These are phyloP conservation scores for Leishmania turanica DNA, from an alignment of 208 protist genomes.

Conservation along the genomic window DNA sequence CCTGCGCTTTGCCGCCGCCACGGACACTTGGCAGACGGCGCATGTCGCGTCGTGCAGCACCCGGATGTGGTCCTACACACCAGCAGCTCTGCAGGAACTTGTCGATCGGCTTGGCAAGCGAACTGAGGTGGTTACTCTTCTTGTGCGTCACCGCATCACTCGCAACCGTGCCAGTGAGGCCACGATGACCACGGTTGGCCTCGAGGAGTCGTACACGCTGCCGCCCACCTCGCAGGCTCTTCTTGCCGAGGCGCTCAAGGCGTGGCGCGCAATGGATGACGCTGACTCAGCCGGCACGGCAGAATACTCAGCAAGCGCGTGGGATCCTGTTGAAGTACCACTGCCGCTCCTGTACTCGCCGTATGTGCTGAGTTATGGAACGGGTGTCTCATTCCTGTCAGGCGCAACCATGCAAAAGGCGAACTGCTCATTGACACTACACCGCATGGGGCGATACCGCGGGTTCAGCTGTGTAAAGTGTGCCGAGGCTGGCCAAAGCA, in stretches of 20 bases:
- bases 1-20: constrained; percentile 16
- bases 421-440: constrained; percentile 21
- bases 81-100: constrained; percentile 19
- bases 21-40: constrained; percentile 29
- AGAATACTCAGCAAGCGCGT: background rate
- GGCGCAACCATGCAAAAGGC: background rate
- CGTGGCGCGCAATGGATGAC: constrained; percentile 19
- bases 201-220: constrained; percentile 31
- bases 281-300: background rate
- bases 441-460: constrained; percentile 15
- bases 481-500: constrained; percentile 1
- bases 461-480: constrained; percentile 25
- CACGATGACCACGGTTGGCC: constrained; percentile 5
- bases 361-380: constrained; percentile 22
- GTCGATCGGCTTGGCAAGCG: constrained; percentile 4
- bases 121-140: background rate
- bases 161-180: constrained; percentile 20
- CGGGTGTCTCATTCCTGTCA: constrained; percentile 2
- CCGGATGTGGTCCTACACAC: constrained; percentile 37
- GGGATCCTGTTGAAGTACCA: background rate
- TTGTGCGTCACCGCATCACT: constrained; percentile 16
- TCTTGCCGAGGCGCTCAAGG: constrained; percentile 11
- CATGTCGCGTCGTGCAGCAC: constrained; percentile 26
- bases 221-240: background rate
- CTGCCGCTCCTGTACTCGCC: constrained; percentile 25